Conservation (phyloP, 106 monocot species). For the Posidonia australis region DNA sequence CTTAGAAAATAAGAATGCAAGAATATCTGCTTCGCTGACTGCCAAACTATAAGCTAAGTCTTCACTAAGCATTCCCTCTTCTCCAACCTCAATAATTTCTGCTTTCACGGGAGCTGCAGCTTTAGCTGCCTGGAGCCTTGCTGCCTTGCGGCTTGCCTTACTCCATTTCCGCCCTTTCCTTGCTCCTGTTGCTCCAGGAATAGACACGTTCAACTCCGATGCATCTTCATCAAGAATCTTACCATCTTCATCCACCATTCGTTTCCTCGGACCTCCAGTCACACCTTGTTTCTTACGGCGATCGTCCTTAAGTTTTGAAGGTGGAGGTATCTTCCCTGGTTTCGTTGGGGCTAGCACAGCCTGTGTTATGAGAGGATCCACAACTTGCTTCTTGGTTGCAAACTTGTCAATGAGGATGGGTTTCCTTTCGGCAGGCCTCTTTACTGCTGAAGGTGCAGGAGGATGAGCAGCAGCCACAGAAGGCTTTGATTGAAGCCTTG, state of each 20-base stretch:
- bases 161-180: slow-evolving; percentile 82
- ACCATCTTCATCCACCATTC: slow-evolving; percentile 28
- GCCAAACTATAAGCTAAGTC: slow-evolving; percentile 76
- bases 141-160: slow-evolving; percentile 72
- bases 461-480: slow-evolving; percentile 26
- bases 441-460: slow-evolving; percentile 18
- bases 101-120: slow-evolving; percentile 74
- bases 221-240: slow-evolving; percentile 37
- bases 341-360: slow-evolving; percentile 48
- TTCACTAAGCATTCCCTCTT: slow-evolving; percentile 77
- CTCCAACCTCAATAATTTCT: slow-evolving; percentile 89
- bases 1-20: slow-evolving; percentile 52
- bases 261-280: slow-evolving; percentile 37
- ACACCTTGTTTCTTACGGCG: slow-evolving; percentile 44
- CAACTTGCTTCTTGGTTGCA: slow-evolving; percentile 45
- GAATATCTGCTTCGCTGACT: slow-evolving; percentile 54
- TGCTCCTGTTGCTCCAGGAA: slow-evolving; percentile 39
- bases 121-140: slow-evolving; percentile 59
- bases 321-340: slow-evolving; percentile 39
- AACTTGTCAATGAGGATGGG: slow-evolving; percentile 89
- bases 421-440: slow-evolving; percentile 39
- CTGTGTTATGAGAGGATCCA: slow-evolving; percentile 53
- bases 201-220: slow-evolving; percentile 50
- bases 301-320: slow-evolving; percentile 61
- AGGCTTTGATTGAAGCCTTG: slow-evolving; percentile 35